These are phyloP conservation scores for Ensete ventricosum DNA, from an alignment of 176 grass and related monocot genomes.

Conservation along the genomic window DNA sequence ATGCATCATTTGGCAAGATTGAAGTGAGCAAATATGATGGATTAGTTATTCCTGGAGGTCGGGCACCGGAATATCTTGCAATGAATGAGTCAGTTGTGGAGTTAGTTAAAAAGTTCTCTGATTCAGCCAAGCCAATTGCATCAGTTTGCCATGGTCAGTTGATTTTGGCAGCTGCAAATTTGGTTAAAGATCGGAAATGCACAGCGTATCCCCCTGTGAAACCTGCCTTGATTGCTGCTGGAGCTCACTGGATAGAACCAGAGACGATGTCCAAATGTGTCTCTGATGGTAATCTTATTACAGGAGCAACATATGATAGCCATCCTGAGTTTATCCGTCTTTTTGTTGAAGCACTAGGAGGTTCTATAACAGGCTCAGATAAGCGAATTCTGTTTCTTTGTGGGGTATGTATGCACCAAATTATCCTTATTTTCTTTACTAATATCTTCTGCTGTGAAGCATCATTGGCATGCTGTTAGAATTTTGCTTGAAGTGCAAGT, in stretches of 20 bases:
- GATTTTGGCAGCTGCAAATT: slow-evolving; percentile 69
- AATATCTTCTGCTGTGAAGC: neutral
- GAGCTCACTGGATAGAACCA: slow-evolving; percentile 72
- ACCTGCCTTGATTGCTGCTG: slow-evolving; percentile 71
- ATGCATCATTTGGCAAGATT: slow-evolving; percentile 56
- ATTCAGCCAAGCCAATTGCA: slow-evolving; percentile 53
- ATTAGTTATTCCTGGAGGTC: slow-evolving; percentile 75
- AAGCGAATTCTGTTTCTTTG: slow-evolving; percentile 85
- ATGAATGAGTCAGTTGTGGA: slow-evolving; percentile 50
- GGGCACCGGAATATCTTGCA: slow-evolving; percentile 85
- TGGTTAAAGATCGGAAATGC: slow-evolving; percentile 50
- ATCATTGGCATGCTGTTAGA: neutral
- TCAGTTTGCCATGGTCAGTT: slow-evolving; percentile 88
- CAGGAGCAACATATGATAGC: slow-evolving; percentile 46
- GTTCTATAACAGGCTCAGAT: slow-evolving; percentile 53
- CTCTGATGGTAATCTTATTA: slow-evolving; percentile 58
- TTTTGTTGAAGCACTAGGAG: slow-evolving; percentile 81
- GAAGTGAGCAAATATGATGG: slow-evolving; percentile 47
- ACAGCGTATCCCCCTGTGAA: slow-evolving; percentile 58
- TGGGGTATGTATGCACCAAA: slow-evolving; percentile 48
- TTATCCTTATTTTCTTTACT: neutral
- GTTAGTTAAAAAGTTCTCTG: slow-evolving; percentile 49
- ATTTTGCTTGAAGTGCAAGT: neutral
- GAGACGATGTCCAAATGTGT: slow-evolving; percentile 53
- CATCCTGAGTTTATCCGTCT: slow-evolving; percentile 78